phyloP scores from a whole-genome alignment of 202 grass and related monocot genomes.

The Zoysia matrella region DNA sequence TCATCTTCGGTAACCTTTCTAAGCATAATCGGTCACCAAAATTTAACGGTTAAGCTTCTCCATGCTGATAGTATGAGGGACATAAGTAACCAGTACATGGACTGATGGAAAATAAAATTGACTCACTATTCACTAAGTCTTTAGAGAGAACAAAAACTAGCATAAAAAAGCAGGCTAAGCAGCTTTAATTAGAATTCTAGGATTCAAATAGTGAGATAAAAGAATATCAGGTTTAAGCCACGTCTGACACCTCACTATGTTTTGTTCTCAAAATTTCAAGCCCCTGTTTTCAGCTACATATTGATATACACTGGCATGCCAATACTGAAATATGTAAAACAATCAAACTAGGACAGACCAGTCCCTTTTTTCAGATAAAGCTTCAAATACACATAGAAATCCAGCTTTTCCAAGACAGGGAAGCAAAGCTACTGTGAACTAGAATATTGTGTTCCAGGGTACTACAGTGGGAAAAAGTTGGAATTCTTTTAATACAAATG shows the following conservation, averaged over 20 bases:
- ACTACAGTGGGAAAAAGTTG: constrained; percentile 23
- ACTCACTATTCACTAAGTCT: constrained; percentile 10
- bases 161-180: background rate
- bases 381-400: constrained; percentile 4
- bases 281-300: background rate
- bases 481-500: background rate
- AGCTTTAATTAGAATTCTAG: constrained; percentile 12
- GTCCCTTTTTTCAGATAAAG: constrained; percentile 15
- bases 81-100: background rate
- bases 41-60: background rate
- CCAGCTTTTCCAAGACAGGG: background rate
- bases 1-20: constrained; percentile 7
- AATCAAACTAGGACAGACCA: background rate
- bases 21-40: background rate
- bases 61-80: background rate
- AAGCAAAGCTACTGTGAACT: background rate
- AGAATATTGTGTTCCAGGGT: background rate
- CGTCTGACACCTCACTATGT: constrained; percentile 14
- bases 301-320: background rate
- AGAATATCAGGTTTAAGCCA: constrained; percentile 8
- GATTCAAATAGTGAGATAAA: constrained; percentile 15
- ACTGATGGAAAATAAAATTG: constrained; percentile 11
- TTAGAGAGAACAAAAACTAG: background rate
- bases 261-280: constrained; percentile 31
- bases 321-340: background rate